Evolutionary conservation across 495 filamentous ascomycete genomes (phyloP), one percentile per base, ranked within the genome.

Genomic region (Tuber umbilicatum): DNA sequence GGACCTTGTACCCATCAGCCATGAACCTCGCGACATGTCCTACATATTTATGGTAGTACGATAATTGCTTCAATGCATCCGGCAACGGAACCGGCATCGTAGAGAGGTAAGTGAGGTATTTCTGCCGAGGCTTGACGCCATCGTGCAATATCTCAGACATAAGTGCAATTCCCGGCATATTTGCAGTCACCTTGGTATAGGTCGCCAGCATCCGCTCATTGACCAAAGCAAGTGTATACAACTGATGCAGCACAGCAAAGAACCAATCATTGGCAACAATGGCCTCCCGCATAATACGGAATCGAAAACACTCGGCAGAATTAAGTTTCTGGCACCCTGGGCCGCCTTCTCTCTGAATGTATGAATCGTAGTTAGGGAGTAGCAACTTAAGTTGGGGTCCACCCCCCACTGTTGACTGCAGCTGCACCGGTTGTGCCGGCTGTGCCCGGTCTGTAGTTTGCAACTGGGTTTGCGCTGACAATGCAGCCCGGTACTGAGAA

Each of bases 271-370:
- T 70, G 31, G 77, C 74, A 47, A 68, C 70, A 27, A 79, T 70
- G 4, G 77, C 77, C 67, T 79, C 77, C 43, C 77, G 77, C n/a
- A 79, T 60, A 60, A 79, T 67, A 72, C 70, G 72, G 19, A 79
- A 79, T n/a, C 77, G 72, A 38, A 79, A 79, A 79, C 77, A 75
- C 70, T 79, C 77, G 9, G 78, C 77, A 19, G 77, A 71, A 42
- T 79, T 79, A 72, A 79, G 72, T 64, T 74, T 71, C 23, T 73
- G 77, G 14, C 73, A 67, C 38, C 76, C 77, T 67, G 71, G 40
- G 4, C 77, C 77, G 35, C 76, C 77, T 47, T 79, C 77, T 31
- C 75, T 78, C 64, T 78, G 72, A 23, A 79, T 78, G 37, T 72
- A 79, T 41, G 77, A 70, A 42, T 79, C 76, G 64, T 74, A 79